Evolutionary conservation across 2,329 filamentous ascomycete genomes (phyloP).

Genomic region (Daldinia sp.): DNA sequence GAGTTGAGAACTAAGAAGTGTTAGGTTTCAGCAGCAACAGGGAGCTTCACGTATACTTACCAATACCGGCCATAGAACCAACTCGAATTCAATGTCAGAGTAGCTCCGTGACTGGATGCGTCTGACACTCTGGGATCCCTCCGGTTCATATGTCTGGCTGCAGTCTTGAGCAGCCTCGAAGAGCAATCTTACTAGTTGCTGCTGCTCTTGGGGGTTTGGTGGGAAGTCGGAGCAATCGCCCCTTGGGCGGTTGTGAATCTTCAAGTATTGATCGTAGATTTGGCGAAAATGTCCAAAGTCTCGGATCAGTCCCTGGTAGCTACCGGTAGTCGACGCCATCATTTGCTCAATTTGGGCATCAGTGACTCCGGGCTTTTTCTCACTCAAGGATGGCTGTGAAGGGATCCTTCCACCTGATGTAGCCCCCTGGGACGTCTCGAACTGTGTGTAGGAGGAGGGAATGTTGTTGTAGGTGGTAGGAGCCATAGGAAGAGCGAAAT

Average conservation of each 20-base stretch:
- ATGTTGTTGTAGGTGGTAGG: background rate
- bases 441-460: background rate
- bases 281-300: background rate
- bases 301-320: slow-evolving; percentile 11
- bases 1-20: slow-evolving; percentile 7
- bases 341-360: background rate
- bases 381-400: background rate
- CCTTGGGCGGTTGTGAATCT: background rate
- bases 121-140: background rate
- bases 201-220: background rate
- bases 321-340: slow-evolving; percentile 3
- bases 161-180: slow-evolving; percentile 15
- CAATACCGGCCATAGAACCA: slow-evolving; percentile 20
- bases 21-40: background rate
- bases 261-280: slow-evolving; percentile 7
- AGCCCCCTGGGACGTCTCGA: background rate
- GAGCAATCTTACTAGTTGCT: slow-evolving; percentile 1
- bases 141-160: slow-evolving; percentile 1
- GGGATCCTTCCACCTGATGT: background rate
- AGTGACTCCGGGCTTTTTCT: background rate
- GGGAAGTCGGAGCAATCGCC: slow-evolving; percentile 11
- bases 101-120: background rate
- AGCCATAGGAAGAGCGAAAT: background rate
- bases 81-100: slow-evolving; percentile 18
- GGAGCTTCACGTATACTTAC: slow-evolving; percentile 3